Conservation (phyloP, 371 early-diverging fungal genomes). For the Massospora cicadina region DNA sequence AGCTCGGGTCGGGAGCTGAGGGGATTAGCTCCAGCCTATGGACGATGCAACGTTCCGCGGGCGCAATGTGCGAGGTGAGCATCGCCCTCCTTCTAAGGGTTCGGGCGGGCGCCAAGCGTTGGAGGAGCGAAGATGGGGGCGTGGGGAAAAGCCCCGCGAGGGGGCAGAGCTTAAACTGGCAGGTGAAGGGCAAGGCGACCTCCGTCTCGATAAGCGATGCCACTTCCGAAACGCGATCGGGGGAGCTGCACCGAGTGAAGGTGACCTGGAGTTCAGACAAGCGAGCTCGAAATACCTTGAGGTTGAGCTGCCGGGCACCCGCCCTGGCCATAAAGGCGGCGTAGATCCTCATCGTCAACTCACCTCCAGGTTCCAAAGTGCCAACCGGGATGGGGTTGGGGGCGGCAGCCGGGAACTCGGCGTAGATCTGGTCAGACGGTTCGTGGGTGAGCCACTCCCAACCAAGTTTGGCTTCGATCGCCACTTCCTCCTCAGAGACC, state of each 20-base stretch:
- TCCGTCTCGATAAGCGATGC: not conserved
- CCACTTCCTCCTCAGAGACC: not conserved
- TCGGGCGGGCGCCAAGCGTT: not conserved
- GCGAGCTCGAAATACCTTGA: not conserved
- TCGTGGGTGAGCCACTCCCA: not conserved
- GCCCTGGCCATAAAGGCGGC: not conserved
- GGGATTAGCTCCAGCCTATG: not conserved
- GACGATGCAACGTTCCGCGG: not conserved
- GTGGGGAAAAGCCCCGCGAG: not conserved
- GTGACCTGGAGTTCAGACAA: not conserved
- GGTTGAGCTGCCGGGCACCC: not conserved
- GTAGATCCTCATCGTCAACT: not conserved
- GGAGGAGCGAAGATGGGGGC: not conserved
- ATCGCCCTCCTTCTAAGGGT: constrained; percentile 3
- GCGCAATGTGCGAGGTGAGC: constrained; percentile 9
- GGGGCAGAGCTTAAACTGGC: not conserved
- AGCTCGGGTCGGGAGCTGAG: not conserved
- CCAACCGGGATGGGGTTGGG: not conserved
- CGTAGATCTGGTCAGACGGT: not conserved
- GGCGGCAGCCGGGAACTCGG: not conserved
- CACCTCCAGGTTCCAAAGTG: not conserved
- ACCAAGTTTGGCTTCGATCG: not conserved
- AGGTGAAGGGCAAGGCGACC: not conserved
- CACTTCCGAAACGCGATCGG: not conserved
- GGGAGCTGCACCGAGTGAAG: not conserved